A percentile compares a stretch with the other conserved stretches of the same genome.
Evolutionary conservation across 2,329 filamentous ascomycete species (phyloP).

Genomic region (Cercospora zeae-maydis): DNA sequence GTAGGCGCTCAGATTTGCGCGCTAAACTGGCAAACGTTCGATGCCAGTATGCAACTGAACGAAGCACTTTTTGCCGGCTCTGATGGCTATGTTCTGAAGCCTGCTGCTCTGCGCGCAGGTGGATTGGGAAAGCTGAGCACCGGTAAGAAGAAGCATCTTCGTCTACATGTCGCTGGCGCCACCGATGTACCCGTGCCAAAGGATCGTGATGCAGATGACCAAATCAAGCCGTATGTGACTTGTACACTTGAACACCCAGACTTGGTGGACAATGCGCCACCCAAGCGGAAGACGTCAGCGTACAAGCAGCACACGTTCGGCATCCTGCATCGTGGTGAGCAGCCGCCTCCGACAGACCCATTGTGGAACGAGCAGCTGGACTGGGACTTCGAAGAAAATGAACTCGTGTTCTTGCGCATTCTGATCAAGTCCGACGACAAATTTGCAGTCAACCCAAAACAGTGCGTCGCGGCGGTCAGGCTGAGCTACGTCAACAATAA

Average conservation of each 20-base stretch:
- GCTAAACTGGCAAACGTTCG: slow-evolving; percentile 67
- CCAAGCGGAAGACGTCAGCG: slow-evolving; percentile 59
- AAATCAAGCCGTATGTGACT: slow-evolving; percentile 62
- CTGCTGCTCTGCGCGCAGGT: slow-evolving; percentile 55
- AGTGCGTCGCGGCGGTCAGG: slow-evolving; percentile 59
- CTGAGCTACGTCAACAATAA: slow-evolving; percentile 51
- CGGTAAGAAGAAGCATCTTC: slow-evolving; percentile 50
- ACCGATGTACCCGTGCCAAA: slow-evolving; percentile 57
- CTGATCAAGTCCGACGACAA: slow-evolving; percentile 65
- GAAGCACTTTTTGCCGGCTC: slow-evolving; percentile 64
- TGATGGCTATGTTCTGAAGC: slow-evolving; percentile 64
- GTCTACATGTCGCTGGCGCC: slow-evolving; percentile 60
- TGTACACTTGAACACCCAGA: slow-evolving; percentile 61
- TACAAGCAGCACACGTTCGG: slow-evolving; percentile 60
- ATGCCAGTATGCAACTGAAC: slow-evolving; percentile 63
- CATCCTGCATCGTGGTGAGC: slow-evolving; percentile 57
- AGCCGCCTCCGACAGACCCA: slow-evolving; percentile 58
- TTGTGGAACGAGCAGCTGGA: slow-evolving; percentile 64
- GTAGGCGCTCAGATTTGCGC: slow-evolving; percentile 67
- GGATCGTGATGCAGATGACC: slow-evolving; percentile 48
- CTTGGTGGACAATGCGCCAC: slow-evolving; percentile 46
- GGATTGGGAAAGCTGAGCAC: slow-evolving; percentile 52
- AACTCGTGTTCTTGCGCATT: slow-evolving; percentile 61
- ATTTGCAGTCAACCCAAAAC: slow-evolving; percentile 60
- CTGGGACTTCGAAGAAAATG: slow-evolving; percentile 66